These are phyloP conservation scores for Erysimum cheiranthoides DNA, from an alignment of 345 rosid species.

Conservation along the genomic window DNA sequence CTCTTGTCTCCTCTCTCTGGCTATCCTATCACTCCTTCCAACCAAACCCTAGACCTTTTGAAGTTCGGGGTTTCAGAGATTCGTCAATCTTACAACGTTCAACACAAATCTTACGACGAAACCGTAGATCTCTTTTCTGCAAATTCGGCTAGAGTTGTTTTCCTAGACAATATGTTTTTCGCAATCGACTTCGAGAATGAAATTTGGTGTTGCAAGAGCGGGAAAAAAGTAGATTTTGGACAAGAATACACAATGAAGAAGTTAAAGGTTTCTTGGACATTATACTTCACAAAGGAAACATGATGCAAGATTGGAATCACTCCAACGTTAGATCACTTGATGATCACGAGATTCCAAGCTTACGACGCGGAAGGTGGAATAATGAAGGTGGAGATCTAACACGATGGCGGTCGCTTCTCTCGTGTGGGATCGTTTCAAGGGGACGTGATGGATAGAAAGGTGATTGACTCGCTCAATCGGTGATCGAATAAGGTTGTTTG, in stretches of 20 bases:
- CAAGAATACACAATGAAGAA: not conserved
- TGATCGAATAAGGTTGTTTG: too few species aligned
- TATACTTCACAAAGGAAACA: not conserved
- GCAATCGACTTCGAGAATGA: not conserved
- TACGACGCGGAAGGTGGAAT: too few species aligned
- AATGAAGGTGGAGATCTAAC: too few species aligned
- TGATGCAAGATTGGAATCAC: too few species aligned
- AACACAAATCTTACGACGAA: not conserved
- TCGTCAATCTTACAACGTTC: not conserved
- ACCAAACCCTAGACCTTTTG: not conserved
- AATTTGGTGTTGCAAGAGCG: not conserved
- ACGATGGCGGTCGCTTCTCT: too few species aligned
- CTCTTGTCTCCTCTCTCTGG: not conserved
- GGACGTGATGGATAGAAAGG: too few species aligned
- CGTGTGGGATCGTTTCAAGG: too few species aligned
- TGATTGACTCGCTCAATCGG: too few species aligned
- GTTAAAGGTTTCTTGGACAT: not conserved
- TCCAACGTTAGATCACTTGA: too few species aligned
- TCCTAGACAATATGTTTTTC: not conserved
- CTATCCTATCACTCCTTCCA: not conserved
- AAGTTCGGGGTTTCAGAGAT: constrained; percentile 8
- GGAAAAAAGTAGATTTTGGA: not conserved
- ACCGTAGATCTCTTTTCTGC: not conserved
- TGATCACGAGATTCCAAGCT: too few species aligned
- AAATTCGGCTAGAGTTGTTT: not conserved